A percentile compares a stretch with the other conserved stretches of the same genome.
phyloP scores from a whole-genome alignment of 148 eudicot genomes.

The Pharnaceum exiguum region DNA sequence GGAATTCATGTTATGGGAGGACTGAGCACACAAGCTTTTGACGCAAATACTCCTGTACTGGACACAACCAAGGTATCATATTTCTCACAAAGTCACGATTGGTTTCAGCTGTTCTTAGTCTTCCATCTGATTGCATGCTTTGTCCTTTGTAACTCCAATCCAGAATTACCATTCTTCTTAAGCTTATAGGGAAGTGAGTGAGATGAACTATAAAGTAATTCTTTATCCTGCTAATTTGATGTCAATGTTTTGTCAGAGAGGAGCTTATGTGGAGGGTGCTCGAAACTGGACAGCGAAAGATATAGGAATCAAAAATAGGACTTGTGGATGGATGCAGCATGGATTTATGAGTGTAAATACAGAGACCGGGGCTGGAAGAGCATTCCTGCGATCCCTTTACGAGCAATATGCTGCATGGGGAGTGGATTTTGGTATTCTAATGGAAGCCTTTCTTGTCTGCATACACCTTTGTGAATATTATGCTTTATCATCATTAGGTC shows the following conservation, averaged over 20 bases:
- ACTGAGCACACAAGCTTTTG: constrained; percentile 75
- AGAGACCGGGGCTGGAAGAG: constrained; percentile 78
- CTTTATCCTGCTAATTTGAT: neutral
- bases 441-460: neutral
- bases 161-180: no score
- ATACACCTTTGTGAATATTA: no score
- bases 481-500: no score
- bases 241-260: constrained; percentile 37
- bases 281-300: constrained; percentile 67
- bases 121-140: neutral
- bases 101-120: neutral
- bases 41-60: constrained; percentile 80
- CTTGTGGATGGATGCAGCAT: constrained; percentile 89
- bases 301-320: constrained; percentile 64
- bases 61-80: constrained; percentile 63
- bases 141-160: no score
- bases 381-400: constrained; percentile 84
- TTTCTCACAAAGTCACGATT: neutral
- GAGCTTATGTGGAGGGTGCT: constrained; percentile 64
- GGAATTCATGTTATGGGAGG: constrained; percentile 99
- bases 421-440: constrained; percentile 74
- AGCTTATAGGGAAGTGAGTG: no score
- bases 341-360: constrained; percentile 96
- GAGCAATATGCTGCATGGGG: constrained; percentile 97
- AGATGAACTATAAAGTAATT: neutral